Conservation (phyloP, 179 eudicot species). For the Pouteria campechiana region DNA sequence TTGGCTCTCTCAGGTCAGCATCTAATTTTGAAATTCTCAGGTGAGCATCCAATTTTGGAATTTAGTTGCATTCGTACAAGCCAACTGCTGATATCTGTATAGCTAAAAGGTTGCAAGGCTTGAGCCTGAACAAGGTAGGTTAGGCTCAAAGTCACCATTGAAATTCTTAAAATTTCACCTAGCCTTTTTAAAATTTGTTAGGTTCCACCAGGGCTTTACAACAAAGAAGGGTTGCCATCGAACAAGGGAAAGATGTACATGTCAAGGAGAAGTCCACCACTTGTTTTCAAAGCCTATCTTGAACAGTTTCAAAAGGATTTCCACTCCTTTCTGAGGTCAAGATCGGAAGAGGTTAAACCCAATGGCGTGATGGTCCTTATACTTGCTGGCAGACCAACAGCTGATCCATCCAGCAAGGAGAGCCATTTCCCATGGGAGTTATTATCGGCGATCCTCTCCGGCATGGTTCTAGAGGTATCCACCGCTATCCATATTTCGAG, state of each 20-base stretch:
- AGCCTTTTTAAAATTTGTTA: background rate
- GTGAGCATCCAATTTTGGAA: too few species aligned
- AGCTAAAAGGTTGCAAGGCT: too few species aligned
- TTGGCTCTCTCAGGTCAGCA: slow-evolving; percentile 9
- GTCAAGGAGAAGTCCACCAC: slow-evolving; percentile 12
- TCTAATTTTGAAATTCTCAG: too few species aligned
- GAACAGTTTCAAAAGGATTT: slow-evolving; percentile 20
- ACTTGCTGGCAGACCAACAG: slow-evolving; percentile 23
- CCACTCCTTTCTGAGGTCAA: slow-evolving; percentile 9
- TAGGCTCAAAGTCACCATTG: background rate
- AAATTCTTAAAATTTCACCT: background rate
- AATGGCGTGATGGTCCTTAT: slow-evolving; percentile 21
- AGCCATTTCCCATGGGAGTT: slow-evolving; percentile 18
- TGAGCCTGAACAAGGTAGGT: background rate
- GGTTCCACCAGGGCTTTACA: slow-evolving; percentile 14
- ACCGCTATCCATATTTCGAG: background rate
- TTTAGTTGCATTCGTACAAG: too few species aligned
- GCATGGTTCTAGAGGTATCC: slow-evolving; percentile 25
- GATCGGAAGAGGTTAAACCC: slow-evolving; percentile 16
- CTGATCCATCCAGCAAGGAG: slow-evolving; percentile 3
- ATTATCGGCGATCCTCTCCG: slow-evolving; percentile 14
- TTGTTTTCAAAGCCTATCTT: slow-evolving; percentile 13
- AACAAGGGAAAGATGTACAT: slow-evolving; percentile 18
- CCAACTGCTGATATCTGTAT: too few species aligned
- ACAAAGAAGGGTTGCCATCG: slow-evolving; percentile 4